Evolutionary conservation across 768 basidiomycete species (phyloP).

Genomic region (Serpula lacrymans): DNA sequence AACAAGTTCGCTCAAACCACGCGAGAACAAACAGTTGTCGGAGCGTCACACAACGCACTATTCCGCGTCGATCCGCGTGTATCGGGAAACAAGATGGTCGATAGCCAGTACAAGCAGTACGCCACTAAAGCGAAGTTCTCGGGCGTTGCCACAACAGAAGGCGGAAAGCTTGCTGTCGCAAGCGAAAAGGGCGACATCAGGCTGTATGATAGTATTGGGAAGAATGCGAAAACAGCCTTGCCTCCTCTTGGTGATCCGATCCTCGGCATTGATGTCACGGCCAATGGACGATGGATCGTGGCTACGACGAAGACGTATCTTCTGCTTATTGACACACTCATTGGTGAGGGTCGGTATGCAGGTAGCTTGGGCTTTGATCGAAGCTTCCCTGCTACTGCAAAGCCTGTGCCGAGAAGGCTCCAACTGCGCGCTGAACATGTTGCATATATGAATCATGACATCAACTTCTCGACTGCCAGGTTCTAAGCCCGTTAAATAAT

Average conservation of each 20-base stretch:
- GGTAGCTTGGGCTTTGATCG: slow-evolving; percentile 89
- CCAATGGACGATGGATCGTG: slow-evolving; percentile 91
- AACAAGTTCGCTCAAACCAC: slow-evolving; percentile 95
- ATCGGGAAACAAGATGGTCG: slow-evolving; percentile 88
- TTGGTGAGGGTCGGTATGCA: slow-evolving; percentile 84
- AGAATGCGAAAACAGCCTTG: slow-evolving; percentile 97
- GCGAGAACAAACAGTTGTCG: slow-evolving; percentile 88
- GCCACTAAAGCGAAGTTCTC: slow-evolving; percentile 94
- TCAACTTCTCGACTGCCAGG: slow-evolving; percentile 91
- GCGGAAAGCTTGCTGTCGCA: slow-evolving; percentile 87
- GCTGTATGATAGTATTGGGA: slow-evolving; percentile 92
- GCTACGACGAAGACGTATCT: slow-evolving; percentile 95
- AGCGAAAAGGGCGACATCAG: slow-evolving; percentile 97
- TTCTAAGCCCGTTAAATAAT: slow-evolving; percentile 5
- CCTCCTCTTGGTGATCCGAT: slow-evolving; percentile 96
- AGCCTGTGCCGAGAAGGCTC: slow-evolving; percentile 86
- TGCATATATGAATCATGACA: slow-evolving; percentile 86
- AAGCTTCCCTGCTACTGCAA: slow-evolving; percentile 91
- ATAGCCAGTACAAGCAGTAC: slow-evolving; percentile 95
- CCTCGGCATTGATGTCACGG: slow-evolving; percentile 89
- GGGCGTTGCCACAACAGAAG: slow-evolving; percentile 81
- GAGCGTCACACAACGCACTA: slow-evolving; percentile 88
- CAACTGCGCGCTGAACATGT: slow-evolving; percentile 90
- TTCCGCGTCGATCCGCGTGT: slow-evolving; percentile 98
- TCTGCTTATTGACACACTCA: slow-evolving; percentile 90